Evolutionary conservation across 2,329 filamentous ascomycete genomes (phyloP), one percentile per base, ranked within the genome.

Genomic region (Trichothecium roseum): DNA sequence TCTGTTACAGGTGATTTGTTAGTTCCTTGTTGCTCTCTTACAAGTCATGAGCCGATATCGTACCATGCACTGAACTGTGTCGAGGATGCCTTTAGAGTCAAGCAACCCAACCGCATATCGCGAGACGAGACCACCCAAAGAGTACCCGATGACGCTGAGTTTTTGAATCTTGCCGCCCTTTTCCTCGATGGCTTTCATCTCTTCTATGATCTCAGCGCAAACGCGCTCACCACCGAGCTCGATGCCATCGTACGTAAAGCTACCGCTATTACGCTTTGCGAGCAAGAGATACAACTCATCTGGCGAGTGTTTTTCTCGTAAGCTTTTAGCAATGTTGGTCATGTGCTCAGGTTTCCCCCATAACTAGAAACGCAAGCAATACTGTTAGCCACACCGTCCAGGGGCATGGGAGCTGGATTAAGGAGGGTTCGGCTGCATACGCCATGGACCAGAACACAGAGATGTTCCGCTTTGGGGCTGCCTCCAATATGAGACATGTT

Each of bases 71-170:
- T 86, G 71, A 18, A 96, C 68, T 39, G 70, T 69, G 38, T 94
- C 80, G 38, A 96, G 78, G 39, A 85, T 68, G 8, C 87, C 86
- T 49, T 82, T 84, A 37, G 84, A 79, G 47, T 88, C 76, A 4
- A 96, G 67, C 48, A 96, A 62, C 1, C 89, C 89, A 38, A 94
- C 72, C 2, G 84, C 82, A 62, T 94, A 96, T 40, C 89, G 73
- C 8, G 85, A 78, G 4, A 96, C 78, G 6, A 96, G 65, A 0
- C 89, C 89, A 31, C 89, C 89, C 2, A 95, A 68, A 0, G 86
- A 94, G 56, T 96, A 95, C 28, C 89, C 89, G 30, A 89, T 72
- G 28, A 96, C 67, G 54, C 87, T 94, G 43, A 96, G 66, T 59
- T 87, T 93, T 32, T 63, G 79, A 49, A 95, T 81, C 29, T 74